A percentile compares a stretch with the other conserved stretches of the same genome.
phyloP scores from a whole-genome alignment of 2,329 filamentous ascomycete species.

The Verticillium tricorpus region DNA sequence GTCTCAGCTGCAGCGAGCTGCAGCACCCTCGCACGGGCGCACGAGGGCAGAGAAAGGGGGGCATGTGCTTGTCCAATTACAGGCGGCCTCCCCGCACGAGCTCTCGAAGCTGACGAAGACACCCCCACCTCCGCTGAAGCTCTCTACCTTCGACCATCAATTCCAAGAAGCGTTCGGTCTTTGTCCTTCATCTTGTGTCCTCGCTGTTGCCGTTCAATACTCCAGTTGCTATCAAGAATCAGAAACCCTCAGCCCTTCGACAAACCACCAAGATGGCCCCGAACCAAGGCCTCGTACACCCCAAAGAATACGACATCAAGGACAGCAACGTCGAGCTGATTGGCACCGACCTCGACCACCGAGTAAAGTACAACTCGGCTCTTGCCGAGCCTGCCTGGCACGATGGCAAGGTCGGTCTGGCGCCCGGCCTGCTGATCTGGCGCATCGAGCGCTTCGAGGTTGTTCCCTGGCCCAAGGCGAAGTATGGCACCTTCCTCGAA shows the following conservation, averaged over 20 bases:
- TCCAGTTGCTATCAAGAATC: neutral
- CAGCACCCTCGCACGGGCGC: neutral
- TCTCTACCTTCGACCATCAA: neutral
- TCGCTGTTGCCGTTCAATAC: neutral
- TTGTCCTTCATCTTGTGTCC: neutral
- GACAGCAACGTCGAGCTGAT: conserved; percentile 66
- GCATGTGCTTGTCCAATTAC: neutral
- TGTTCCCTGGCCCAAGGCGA: conserved; percentile 52
- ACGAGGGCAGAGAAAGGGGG: neutral
- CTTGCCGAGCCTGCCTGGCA: conserved; percentile 64
- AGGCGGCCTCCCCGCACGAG: neutral
- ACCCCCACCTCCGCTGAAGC: neutral
- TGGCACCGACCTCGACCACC: conserved; percentile 59
- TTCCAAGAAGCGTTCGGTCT: neutral
- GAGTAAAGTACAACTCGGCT: conserved; percentile 63
- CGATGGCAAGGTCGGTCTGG: conserved; percentile 46
- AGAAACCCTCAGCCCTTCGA: neutral
- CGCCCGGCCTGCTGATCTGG: conserved; percentile 57
- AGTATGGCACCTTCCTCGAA: conserved; percentile 58
- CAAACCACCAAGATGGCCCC: conserved; percentile 40
- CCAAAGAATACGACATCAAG: conserved; percentile 61
- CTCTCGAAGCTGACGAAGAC: neutral
- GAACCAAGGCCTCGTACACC: conserved; percentile 49
- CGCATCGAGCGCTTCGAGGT: conserved; percentile 65
- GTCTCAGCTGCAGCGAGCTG: neutral